These are phyloP conservation scores for Serendipita sp. DNA, from an alignment of 768 basidiomycete genomes.

Conservation along the genomic window DNA sequence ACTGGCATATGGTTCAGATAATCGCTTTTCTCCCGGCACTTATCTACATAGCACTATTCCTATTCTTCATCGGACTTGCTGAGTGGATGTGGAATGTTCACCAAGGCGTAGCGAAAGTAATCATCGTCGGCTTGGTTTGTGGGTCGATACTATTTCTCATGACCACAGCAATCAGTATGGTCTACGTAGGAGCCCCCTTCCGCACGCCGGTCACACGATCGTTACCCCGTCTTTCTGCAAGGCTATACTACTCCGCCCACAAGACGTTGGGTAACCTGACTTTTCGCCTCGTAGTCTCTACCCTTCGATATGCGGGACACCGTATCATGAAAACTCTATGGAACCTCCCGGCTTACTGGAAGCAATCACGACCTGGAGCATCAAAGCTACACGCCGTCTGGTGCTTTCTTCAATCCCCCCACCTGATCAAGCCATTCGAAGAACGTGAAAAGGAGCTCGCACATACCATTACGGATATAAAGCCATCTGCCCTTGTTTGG, in stretches of 20 bases:
- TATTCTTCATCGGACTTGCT: conserved; percentile 11
- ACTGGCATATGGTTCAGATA: neutral
- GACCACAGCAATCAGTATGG: conserved; percentile 8
- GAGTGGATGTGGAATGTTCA: conserved; percentile 11
- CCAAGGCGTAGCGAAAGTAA: conserved; percentile 5
- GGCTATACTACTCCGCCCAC: neutral
- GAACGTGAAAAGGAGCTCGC: too few species aligned
- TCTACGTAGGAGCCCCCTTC: conserved; percentile 10
- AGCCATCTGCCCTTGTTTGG: too few species aligned
- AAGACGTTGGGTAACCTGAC: too few species aligned
- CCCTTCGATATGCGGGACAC: too few species aligned
- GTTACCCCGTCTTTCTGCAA: neutral
- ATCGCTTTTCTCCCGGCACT: conserved; percentile 7
- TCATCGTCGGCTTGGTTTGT: conserved; percentile 3
- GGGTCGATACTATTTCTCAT: neutral
- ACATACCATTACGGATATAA: too few species aligned
- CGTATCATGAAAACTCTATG: too few species aligned
- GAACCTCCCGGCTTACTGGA: too few species aligned
- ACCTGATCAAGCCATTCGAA: too few species aligned
- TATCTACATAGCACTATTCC: conserved; percentile 9
- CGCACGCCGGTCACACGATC: conserved; percentile 10
- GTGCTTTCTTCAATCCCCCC: too few species aligned
- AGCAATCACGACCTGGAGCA: too few species aligned
- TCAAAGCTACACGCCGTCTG: too few species aligned
- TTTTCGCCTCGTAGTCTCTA: too few species aligned